These are phyloP conservation scores for Candida verbasci DNA, from an alignment of 805 yeast genomes.

Conservation along the genomic window DNA sequence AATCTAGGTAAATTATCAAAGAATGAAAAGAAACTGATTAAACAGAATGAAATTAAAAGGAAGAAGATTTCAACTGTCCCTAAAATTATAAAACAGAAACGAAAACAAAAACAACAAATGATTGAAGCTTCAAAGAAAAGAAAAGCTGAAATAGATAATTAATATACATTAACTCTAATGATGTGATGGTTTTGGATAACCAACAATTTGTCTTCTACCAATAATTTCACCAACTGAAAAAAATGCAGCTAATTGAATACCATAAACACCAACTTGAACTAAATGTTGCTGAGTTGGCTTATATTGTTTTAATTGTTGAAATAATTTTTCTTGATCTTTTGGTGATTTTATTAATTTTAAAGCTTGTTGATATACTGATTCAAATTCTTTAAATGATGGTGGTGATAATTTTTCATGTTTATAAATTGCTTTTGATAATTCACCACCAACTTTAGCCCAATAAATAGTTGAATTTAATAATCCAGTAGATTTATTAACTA, in stretches of 20 bases:
- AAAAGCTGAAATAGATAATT: slow-evolving; percentile 21
- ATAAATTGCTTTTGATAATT: slow-evolving; percentile 74
- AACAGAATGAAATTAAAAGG: slow-evolving; percentile 57
- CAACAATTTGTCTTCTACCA: slow-evolving; percentile 92
- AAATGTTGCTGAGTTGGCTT: slow-evolving; percentile 51
- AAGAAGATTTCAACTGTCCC: slow-evolving; percentile 84
- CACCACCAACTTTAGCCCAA: slow-evolving; percentile 72
- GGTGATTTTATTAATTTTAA: slow-evolving; percentile 33
- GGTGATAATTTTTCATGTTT: slow-evolving; percentile 91
- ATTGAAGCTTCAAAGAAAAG: slow-evolving; percentile 69
- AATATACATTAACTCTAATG: slow-evolving; percentile 7
- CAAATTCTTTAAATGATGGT: slow-evolving; percentile 73
- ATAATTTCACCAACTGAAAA: slow-evolving; percentile 93
- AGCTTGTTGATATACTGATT: slow-evolving; percentile 58
- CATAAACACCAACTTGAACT: slow-evolving; percentile 67
- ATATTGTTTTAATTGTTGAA: slow-evolving; percentile 43
- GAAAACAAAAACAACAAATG: slow-evolving; percentile 64
- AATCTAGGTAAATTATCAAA: slow-evolving; percentile 60
- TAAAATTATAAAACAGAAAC: slow-evolving; percentile 56
- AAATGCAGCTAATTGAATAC: slow-evolving; percentile 82
- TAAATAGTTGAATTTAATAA: slow-evolving; percentile 57
- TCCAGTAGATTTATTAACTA: slow-evolving; percentile 34
- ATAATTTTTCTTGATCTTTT: slow-evolving; percentile 55
- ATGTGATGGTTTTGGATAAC: slow-evolving; percentile 65
- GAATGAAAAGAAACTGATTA: slow-evolving; percentile 57